A percentile compares a stretch with the other conserved stretches of the same genome.
Conservation (phyloP, 2,329 filamentous ascomycete species). For the Fusarium kyushuense region DNA sequence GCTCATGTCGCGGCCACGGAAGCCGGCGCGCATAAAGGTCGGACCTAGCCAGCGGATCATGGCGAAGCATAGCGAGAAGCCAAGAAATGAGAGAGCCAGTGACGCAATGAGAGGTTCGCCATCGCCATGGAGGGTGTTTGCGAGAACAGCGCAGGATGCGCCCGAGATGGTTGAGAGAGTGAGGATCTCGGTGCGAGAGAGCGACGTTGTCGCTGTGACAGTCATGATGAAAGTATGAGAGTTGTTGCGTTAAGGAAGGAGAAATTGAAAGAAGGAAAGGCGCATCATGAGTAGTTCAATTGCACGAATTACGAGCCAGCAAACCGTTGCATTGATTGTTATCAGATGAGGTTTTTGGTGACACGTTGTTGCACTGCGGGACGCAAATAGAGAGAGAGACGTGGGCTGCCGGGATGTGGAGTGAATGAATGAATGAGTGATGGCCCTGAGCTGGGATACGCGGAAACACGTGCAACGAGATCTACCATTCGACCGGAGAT, state of each 20-base stretch:
- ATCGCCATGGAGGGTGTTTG: conserved; percentile 84
- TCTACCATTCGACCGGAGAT: not conserved
- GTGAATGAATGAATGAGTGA: conserved; percentile 8
- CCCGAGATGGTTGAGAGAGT: conserved; percentile 72
- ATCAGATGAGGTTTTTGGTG: conserved; percentile 33
- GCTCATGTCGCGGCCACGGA: conserved; percentile 90
- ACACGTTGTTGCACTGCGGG: conserved; percentile 42
- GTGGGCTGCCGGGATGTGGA: conserved; percentile 23
- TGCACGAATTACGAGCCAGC: not conserved
- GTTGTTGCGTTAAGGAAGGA: conserved; percentile 7
- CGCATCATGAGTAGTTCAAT: conserved; percentile 26
- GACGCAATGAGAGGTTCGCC: conserved; percentile 91
- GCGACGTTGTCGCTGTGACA: conserved; percentile 51
- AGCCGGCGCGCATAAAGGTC: conserved; percentile 86
- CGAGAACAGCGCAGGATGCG: conserved; percentile 78
- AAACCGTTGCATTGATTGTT: not conserved
- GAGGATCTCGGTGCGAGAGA: conserved; percentile 66
- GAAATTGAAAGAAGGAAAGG: conserved; percentile 8
- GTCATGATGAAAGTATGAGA: conserved; percentile 45
- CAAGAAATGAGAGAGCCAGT: conserved; percentile 85
- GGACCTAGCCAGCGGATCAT: conserved; percentile 94
- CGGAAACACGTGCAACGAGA: conserved; percentile 43
- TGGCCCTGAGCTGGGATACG: conserved; percentile 8
- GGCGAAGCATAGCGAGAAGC: conserved; percentile 83
- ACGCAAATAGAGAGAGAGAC: conserved; percentile 4